A percentile compares a stretch with the other conserved stretches of the same genome.
Conservation (phyloP, 257 asterid species). For the Forsythia suspensa region DNA sequence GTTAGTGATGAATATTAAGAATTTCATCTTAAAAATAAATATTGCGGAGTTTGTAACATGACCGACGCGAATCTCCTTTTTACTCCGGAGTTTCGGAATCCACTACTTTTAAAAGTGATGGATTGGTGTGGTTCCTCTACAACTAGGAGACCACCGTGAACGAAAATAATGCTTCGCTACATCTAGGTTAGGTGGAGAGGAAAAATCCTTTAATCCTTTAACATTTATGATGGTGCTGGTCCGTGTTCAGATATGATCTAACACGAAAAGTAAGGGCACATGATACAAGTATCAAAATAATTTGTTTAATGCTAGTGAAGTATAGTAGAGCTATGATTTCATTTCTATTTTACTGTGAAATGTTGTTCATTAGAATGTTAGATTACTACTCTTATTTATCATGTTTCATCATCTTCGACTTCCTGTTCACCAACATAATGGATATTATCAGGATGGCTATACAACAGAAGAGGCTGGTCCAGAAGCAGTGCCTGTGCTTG, state of each 20-base stretch:
- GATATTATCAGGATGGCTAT: constrained; percentile 65
- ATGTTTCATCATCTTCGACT: neutral
- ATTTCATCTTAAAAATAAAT: too few species aligned
- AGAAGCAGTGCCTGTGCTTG: constrained; percentile 65
- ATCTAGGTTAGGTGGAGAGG: neutral
- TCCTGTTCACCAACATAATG: neutral
- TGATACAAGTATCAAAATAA: too few species aligned
- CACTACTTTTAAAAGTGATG: too few species aligned
- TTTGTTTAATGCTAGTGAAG: too few species aligned
- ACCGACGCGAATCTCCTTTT: too few species aligned
- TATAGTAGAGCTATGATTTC: neutral
- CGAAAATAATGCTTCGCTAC: neutral
- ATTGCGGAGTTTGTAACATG: too few species aligned
- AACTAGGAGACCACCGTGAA: neutral
- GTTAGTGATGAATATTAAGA: too few species aligned
- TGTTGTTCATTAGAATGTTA: neutral
- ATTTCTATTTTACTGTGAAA: neutral
- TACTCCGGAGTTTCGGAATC: too few species aligned
- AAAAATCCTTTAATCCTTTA: neutral
- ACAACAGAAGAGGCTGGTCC: constrained; percentile 49
- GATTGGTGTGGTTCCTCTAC: neutral
- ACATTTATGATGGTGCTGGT: neutral
- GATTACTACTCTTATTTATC: neutral
- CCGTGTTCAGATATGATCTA: neutral
- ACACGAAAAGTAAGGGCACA: neutral